Evolutionary conservation across 768 basidiomycete species (phyloP).

Genomic region (Ramaria sp.): DNA sequence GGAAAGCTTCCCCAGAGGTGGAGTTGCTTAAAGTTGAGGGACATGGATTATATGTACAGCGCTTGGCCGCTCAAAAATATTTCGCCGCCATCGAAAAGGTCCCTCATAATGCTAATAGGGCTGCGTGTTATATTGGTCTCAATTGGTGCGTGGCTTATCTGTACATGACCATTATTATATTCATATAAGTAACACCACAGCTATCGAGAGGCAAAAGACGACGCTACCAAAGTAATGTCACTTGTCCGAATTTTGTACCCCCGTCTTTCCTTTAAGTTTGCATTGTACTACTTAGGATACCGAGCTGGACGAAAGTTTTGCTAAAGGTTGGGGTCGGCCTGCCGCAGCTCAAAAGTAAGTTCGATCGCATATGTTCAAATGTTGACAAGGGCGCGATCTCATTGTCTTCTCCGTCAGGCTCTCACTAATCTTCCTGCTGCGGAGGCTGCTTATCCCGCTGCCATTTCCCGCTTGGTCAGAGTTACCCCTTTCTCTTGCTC

Average conservation of each 20-base stretch:
- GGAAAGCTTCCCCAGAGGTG: too few relatives aligned
- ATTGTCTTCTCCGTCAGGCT: neutral
- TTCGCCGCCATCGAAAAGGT: too few relatives aligned
- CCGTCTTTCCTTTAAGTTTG: neutral
- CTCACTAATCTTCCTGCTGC: too few relatives aligned
- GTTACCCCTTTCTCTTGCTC: slow-evolving; percentile 13
- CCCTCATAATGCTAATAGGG: too few relatives aligned
- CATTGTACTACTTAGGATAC: slow-evolving; percentile 24
- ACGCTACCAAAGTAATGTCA: slow-evolving; percentile 1
- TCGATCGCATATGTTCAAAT: neutral
- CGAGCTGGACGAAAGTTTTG: slow-evolving; percentile 28
- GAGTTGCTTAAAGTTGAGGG: too few relatives aligned
- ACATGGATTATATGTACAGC: too few relatives aligned
- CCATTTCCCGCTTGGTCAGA: slow-evolving; percentile 18
- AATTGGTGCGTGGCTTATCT: neutral
- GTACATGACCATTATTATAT: too few relatives aligned
- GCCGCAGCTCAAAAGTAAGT: slow-evolving; percentile 20
- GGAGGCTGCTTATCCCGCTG: too few relatives aligned
- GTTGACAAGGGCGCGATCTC: neutral
- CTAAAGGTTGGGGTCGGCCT: slow-evolving; percentile 33
- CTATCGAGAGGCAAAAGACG: neutral
- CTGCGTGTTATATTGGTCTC: too few relatives aligned
- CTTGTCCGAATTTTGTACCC: too few relatives aligned
- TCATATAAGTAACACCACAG: neutral
- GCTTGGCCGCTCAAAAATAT: too few relatives aligned